Evolutionary conservation across 345 rosid genomes (phyloP), one percentile per base, ranked within the genome.

Genomic region (Acer campestre): DNA sequence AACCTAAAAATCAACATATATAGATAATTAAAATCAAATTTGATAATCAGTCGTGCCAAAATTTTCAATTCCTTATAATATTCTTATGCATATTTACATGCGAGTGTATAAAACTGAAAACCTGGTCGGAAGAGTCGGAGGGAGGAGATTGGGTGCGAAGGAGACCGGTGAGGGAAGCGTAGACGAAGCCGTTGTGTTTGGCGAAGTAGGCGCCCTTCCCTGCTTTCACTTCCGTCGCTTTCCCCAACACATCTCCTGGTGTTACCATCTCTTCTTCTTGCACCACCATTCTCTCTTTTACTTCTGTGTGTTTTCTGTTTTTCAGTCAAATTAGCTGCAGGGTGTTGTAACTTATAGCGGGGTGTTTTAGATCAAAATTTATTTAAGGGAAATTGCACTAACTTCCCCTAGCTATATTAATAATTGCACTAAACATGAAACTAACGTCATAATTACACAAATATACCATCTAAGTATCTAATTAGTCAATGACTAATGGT

Each of bases 171-270:
- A 96, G 90, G 53, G 98, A 92, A 81, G 99, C 90, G 83, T 86
- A 92, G 87, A 96, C 89, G 31, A 92, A 82, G 68, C 82, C 75
- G 64, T 85, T 92, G 76, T 83, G 85, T 49, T 87, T 75, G 27
- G 90, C 90, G 38, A 82, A 75, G 78, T 94, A 92, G 3, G 99
- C 88, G 23, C 99, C 98, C 69, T 86, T 90, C 10, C 99, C 98
- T 13, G 98, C 83, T 81, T 83, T 94, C 51, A 96, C 68, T 25
- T 91, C 90, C 0, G 80, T 72, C 18, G 86, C 85, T 70, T 79
- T 88, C 0, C 99, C 98, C 70, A 96, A 74, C 2, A 87, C 81
- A 35, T 94, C 97, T 74, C 99, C 98, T 0, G 99, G 99, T 25
- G 97, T 92, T 71, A 92, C 97, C 82, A 84, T 27, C 85, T 80